Conservation (phyloP, 2,329 filamentous ascomycete species). For the Hansfordia pulvinata region DNA sequence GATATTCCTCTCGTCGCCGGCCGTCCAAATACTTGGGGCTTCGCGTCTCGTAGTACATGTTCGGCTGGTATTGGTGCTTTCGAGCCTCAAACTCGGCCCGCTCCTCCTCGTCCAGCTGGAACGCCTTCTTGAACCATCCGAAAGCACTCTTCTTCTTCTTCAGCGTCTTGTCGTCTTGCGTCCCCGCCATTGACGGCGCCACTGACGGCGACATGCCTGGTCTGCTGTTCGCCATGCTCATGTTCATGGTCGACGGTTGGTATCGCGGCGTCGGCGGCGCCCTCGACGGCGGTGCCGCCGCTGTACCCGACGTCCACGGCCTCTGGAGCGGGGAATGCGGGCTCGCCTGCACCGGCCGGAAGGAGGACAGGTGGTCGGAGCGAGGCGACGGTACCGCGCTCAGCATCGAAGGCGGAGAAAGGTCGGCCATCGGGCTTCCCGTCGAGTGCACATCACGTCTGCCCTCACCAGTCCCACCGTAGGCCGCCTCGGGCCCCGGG, state of each 20-base stretch:
- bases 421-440: constrained; percentile 13
- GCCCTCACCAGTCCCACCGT: no score
- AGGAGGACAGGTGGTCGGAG: constrained; percentile 43
- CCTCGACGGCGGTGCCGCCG: constrained; percentile 13
- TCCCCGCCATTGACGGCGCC: no score
- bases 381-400: constrained; percentile 31
- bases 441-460: constrained; percentile 22
- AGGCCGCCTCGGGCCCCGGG: no score
- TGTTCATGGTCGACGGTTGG: constrained; percentile 38
- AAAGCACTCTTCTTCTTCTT: constrained; percentile 58
- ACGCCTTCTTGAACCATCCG: constrained; percentile 56
- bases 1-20: constrained; percentile 22
- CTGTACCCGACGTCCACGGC: constrained; percentile 36
- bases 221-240: constrained; percentile 43
- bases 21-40: constrained; percentile 44
- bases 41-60: constrained; percentile 34
- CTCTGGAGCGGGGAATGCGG: constrained; percentile 50
- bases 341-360: constrained; percentile 47
- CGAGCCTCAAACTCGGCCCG: constrained; percentile 43
- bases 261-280: no score
- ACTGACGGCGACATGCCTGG: no score
- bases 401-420: constrained; percentile 22
- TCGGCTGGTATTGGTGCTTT: constrained; percentile 27
- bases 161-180: constrained; percentile 25
- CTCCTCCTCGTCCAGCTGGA: constrained; percentile 51